A percentile compares a stretch with the other conserved stretches of the same genome.
Evolutionary conservation across 2,329 filamentous ascomycete species (phyloP).

Genomic region (Ophiognomonia clavigignenti-juglandacearum): DNA sequence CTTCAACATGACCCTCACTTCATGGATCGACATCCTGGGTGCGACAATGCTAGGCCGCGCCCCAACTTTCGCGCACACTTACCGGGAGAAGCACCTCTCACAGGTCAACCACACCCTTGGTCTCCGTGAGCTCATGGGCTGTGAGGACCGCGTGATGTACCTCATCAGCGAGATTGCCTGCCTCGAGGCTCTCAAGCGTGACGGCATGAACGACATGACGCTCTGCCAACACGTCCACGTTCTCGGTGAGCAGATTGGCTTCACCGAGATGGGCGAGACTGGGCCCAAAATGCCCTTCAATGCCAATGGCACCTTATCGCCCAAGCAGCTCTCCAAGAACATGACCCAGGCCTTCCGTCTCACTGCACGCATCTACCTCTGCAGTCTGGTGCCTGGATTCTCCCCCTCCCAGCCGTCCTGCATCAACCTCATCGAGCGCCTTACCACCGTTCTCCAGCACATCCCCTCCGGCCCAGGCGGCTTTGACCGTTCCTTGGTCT

Average conservation of each 20-base stretch:
- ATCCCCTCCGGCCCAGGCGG: slow-evolving; percentile 78
- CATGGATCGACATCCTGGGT: slow-evolving; percentile 97
- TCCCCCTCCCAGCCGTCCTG: slow-evolving; percentile 69
- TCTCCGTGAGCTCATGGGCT: slow-evolving; percentile 91
- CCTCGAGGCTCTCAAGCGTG: slow-evolving; percentile 79
- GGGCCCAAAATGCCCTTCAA: slow-evolving; percentile 58
- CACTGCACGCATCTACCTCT: slow-evolving; percentile 93
- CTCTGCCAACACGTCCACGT: slow-evolving; percentile 85
- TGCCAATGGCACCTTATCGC: slow-evolving; percentile 68
- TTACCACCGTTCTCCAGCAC: slow-evolving; percentile 70
- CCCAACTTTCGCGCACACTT: slow-evolving; percentile 89
- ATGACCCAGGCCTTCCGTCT: slow-evolving; percentile 88
- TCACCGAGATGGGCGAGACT: slow-evolving; percentile 64
- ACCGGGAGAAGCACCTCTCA: slow-evolving; percentile 87
- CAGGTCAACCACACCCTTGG: slow-evolving; percentile 58
- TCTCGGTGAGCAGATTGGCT: slow-evolving; percentile 80
- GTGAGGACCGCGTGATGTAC: slow-evolving; percentile 96
- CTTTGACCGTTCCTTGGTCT: slow-evolving; percentile 86
- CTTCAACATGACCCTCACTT: slow-evolving; percentile 91
- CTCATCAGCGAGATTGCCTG: slow-evolving; percentile 96
- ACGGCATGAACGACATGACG: slow-evolving; percentile 78
- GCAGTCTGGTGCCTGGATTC: slow-evolving; percentile 87
- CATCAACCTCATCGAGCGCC: slow-evolving; percentile 70
- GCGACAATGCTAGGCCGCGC: slow-evolving; percentile 85
- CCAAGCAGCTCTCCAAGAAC: slow-evolving; percentile 80